These are phyloP conservation scores for Penicillium sp. DNA, from an alignment of 2,329 filamentous ascomycete species.

Conservation along the genomic window DNA sequence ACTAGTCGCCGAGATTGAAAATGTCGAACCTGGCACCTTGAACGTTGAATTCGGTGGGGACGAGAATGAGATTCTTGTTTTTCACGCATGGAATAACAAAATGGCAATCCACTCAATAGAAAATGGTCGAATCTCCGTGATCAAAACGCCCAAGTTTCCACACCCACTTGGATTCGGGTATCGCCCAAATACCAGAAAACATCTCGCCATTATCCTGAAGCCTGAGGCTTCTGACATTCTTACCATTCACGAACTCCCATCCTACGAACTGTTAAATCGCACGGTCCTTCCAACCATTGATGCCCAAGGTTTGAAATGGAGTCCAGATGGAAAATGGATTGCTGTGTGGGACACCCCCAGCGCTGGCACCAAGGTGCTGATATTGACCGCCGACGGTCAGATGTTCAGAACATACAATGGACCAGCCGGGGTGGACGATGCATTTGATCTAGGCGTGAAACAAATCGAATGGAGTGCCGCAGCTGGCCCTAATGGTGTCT, in stretches of 20 bases:
- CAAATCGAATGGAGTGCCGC: conserved; percentile 55
- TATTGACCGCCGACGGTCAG: conserved; percentile 62
- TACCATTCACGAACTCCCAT: conserved; percentile 38
- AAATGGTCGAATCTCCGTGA: conserved; percentile 37
- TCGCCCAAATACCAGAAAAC: conserved; percentile 39
- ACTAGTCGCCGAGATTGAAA: conserved; percentile 42
- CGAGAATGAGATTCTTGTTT: conserved; percentile 39
- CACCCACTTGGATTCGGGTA: conserved; percentile 39
- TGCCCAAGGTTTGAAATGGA: conserved; percentile 61
- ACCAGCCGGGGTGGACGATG: conserved; percentile 33
- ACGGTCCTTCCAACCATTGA: conserved; percentile 52
- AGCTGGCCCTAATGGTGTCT: conserved; percentile 17
- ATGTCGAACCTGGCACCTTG: conserved; percentile 36
- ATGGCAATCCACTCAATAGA: conserved; percentile 37
- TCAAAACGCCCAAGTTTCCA: conserved; percentile 43
- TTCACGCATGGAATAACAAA: conserved; percentile 43
- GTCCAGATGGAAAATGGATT: conserved; percentile 60
- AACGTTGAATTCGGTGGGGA: conserved; percentile 40
- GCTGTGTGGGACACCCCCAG: conserved; percentile 58
- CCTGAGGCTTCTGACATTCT: conserved; percentile 39
- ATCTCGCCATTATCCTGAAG: conserved; percentile 41
- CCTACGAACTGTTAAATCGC: conserved; percentile 36
- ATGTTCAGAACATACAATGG: conserved; percentile 55
- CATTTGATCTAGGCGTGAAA: conserved; percentile 52
- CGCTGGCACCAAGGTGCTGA: conserved; percentile 50